phyloP scores from a whole-genome alignment of 129 eudicot species.

The Saussurea involucrata region DNA sequence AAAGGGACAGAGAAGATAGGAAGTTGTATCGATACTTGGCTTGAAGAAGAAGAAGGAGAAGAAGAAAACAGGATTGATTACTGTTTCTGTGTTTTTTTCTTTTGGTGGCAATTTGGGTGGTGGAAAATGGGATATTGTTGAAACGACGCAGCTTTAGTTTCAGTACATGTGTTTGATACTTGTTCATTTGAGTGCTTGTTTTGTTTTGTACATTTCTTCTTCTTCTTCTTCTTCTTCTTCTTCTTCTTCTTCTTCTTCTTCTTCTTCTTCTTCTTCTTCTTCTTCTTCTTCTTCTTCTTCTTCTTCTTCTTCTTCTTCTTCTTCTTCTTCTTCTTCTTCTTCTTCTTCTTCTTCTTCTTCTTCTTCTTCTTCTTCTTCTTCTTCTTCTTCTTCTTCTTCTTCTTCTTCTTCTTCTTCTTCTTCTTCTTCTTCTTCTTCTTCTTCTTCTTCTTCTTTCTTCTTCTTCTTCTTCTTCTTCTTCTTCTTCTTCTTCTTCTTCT shows the following conservation, averaged over 20 bases:
- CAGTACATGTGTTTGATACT: conserved; percentile 10
- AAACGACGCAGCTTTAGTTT: conserved; percentile 12
- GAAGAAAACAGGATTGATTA: background rate
- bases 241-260: background rate
- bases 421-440: background rate
- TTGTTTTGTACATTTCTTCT: background rate
- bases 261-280: background rate
- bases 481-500: too few species aligned
- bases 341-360: background rate
- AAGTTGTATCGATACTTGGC: conserved; percentile 59
- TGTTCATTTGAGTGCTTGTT: background rate
- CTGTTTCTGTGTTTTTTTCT: background rate
- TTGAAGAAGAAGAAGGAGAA: conserved; percentile 14
- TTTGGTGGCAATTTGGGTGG: background rate
- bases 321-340: background rate
- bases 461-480: too few species aligned
- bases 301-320: background rate
- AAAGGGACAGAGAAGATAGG: conserved; percentile 50
- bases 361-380: background rate
- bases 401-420: background rate
- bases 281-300: background rate
- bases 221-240: background rate
- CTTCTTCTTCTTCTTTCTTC: background rate
- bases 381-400: background rate
- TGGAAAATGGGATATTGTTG: conserved; percentile 13